Evolutionary conservation across 2,329 filamentous ascomycete species (phyloP).

Genomic region (Hypoxylon sp.): DNA sequence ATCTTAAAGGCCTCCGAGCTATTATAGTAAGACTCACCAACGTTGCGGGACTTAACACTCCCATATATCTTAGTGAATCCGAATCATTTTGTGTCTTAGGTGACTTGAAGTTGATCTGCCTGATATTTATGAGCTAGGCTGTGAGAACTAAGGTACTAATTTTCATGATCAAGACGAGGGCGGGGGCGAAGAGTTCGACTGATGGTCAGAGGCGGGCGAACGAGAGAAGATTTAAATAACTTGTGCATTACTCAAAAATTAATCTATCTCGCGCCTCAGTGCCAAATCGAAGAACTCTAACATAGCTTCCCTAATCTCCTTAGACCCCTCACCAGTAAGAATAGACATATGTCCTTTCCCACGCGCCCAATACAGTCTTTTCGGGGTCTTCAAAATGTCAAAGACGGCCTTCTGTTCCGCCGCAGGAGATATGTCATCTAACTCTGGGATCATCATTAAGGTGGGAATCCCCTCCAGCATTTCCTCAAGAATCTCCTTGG

Average conservation of each 20-base stretch:
- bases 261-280: slow-evolving; percentile 2
- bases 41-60: not conserved
- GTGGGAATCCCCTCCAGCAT: slow-evolving; percentile 42
- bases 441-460: slow-evolving; percentile 49
- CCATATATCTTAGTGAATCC: not conserved
- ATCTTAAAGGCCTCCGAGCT: not conserved
- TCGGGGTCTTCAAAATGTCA: slow-evolving; percentile 20
- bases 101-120: too few relatives aligned
- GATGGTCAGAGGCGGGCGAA: not conserved
- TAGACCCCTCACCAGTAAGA: slow-evolving; percentile 10
- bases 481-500: slow-evolving; percentile 33
- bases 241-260: not conserved
- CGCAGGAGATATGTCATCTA: slow-evolving; percentile 48
- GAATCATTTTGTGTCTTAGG: not conserved
- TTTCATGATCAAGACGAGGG: not conserved
- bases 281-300: slow-evolving; percentile 9
- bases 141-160: too few relatives aligned
- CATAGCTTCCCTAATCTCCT: slow-evolving; percentile 15
- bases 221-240: not conserved
- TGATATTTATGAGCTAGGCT: too few relatives aligned
- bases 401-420: slow-evolving; percentile 44
- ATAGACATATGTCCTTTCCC: slow-evolving; percentile 23
- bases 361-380: slow-evolving; percentile 14
- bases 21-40: not conserved
- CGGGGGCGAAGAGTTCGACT: not conserved